These are phyloP conservation scores for Didymella lethalis DNA, from an alignment of 2,329 filamentous ascomycete genomes.

Conservation along the genomic window DNA sequence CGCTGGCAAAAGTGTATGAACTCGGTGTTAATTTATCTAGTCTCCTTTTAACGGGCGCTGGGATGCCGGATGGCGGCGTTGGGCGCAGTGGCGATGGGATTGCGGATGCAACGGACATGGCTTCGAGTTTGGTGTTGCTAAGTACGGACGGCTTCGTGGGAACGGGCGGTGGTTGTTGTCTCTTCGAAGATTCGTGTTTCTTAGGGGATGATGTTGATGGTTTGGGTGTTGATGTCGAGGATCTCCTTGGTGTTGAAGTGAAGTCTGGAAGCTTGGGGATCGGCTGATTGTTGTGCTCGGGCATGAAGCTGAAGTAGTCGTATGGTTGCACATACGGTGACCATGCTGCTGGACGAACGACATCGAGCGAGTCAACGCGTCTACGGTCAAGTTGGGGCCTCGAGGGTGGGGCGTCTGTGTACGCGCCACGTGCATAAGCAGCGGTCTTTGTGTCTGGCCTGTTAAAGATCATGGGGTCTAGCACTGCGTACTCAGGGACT, in stretches of 20 bases:
- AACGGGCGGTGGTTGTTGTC: slow-evolving; percentile 13
- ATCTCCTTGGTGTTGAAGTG: slow-evolving; percentile 17
- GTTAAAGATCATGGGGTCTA: slow-evolving; percentile 30
- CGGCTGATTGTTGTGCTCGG: slow-evolving; percentile 26
- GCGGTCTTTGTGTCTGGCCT: slow-evolving; percentile 9
- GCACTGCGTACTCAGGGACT: slow-evolving; percentile 34
- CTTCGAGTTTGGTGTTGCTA: not conserved
- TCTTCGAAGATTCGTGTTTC: not conserved
- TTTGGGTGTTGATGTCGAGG: slow-evolving; percentile 3
- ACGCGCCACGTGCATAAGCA: not conserved
- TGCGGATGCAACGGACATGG: slow-evolving; percentile 7
- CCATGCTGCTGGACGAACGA: slow-evolving; percentile 18
- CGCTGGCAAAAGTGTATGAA: slow-evolving; percentile 55
- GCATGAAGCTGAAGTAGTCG: slow-evolving; percentile 23
- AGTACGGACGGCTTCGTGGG: slow-evolving; percentile 15
- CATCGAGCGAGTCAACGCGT: slow-evolving; percentile 35
- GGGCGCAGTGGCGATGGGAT: slow-evolving; percentile 3
- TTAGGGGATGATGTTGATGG: slow-evolving; percentile 5
- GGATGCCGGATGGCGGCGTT: not conserved
- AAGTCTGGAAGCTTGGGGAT: slow-evolving; percentile 28
- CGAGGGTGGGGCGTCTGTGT: not conserved
- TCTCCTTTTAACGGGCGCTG: slow-evolving; percentile 33
- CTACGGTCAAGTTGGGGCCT: slow-evolving; percentile 15
- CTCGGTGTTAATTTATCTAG: slow-evolving; percentile 50
- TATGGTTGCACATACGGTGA: slow-evolving; percentile 19